A percentile compares a stretch with the other conserved stretches of the same genome.
Conservation (phyloP, 2,329 filamentous ascomycete genomes). For the Calonectria henricotiae region DNA sequence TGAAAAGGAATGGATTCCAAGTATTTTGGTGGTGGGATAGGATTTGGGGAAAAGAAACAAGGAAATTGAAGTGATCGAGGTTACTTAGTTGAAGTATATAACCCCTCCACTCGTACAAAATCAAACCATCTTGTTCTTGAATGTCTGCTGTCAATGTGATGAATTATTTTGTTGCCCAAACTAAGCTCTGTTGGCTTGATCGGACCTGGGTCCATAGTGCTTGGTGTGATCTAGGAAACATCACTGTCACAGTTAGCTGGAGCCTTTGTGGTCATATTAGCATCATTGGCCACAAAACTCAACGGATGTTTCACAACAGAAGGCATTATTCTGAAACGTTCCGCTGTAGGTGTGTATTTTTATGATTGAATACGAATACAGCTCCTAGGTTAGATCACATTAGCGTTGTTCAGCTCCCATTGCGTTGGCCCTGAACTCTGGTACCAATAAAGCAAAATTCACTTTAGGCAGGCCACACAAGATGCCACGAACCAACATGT, state of each 20-base stretch:
- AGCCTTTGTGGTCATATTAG: no score
- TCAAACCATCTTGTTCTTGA: background rate
- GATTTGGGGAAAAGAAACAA: constrained; percentile 36
- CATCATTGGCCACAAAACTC: no score
- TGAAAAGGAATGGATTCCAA: constrained; percentile 27
- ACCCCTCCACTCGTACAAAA: constrained; percentile 22
- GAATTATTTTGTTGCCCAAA: background rate
- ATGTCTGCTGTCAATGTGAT: background rate
- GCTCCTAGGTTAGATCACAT: no score
- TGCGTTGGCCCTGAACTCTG: no score
- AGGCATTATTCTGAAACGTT: background rate
- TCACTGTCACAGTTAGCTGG: background rate
- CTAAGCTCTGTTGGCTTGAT: background rate
- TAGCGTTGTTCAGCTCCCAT: no score
- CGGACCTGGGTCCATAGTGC: background rate
- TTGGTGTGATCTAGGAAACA: background rate
- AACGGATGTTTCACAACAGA: background rate
- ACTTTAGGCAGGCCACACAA: no score
- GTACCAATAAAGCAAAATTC: no score
- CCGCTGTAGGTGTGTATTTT: no score
- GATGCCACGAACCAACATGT: background rate
- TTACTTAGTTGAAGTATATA: constrained; percentile 23
- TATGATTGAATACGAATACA: no score
- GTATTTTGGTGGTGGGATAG: constrained; percentile 30
- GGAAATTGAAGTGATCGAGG: constrained; percentile 23